These are phyloP conservation scores for Rubroshorea leprosula DNA, from an alignment of 345 rosid genomes.

Conservation along the genomic window DNA sequence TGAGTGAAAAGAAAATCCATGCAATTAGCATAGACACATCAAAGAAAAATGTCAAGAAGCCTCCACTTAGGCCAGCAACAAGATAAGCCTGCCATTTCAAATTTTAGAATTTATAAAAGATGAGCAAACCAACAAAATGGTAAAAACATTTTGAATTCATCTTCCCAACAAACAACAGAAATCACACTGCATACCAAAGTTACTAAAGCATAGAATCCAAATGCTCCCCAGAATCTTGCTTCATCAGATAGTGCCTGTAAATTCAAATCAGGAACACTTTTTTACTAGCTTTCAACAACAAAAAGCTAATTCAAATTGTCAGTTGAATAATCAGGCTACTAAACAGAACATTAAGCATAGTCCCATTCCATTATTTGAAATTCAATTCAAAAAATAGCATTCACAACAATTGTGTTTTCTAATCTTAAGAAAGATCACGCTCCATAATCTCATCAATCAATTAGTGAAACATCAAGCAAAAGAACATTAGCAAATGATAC, in stretches of 20 bases:
- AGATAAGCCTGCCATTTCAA: slow-evolving; percentile 64
- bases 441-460: too few relatives aligned
- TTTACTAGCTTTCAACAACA: neutral
- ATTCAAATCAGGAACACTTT: neutral
- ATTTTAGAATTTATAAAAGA: slow-evolving; percentile 11
- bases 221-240: slow-evolving; percentile 98
- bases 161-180: neutral
- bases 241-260: slow-evolving; percentile 65
- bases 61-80: slow-evolving; percentile 78
- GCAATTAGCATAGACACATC: slow-evolving; percentile 70
- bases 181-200: slow-evolving; percentile 55
- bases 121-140: neutral
- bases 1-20: slow-evolving; percentile 60
- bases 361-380: neutral
- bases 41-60: slow-evolving; percentile 62
- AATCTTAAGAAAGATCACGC: too few relatives aligned
- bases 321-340: neutral
- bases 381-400: neutral
- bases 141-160: slow-evolving; percentile 2
- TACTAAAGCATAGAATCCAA: slow-evolving; percentile 63
- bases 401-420: too few relatives aligned
- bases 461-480: too few relatives aligned
- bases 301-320: neutral
- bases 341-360: neutral
- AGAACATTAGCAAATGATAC: neutral